Evolutionary conservation across 176 grass and related monocot genomes (phyloP).

Genomic region (Aegilops tauschii): DNA sequence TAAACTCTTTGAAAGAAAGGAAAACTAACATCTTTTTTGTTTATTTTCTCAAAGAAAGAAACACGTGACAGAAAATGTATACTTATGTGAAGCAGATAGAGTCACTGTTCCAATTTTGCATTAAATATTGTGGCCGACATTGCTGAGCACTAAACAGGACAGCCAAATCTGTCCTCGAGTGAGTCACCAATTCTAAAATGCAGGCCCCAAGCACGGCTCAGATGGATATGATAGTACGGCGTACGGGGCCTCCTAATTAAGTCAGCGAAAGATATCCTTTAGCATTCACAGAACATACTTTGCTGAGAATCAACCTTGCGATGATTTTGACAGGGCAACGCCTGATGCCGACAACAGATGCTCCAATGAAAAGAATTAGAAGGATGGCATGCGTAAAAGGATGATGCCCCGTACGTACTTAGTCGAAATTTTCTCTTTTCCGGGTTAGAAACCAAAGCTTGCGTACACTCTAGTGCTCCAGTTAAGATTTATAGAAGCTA

Average conservation of each 20-base stretch:
- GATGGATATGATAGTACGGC: not conserved
- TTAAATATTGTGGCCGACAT: not conserved
- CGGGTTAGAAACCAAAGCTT: not conserved
- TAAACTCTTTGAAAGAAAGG: not conserved
- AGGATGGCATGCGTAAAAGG: too few species aligned
- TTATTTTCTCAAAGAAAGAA: not conserved
- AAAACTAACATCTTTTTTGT: not conserved
- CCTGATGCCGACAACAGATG: not conserved
- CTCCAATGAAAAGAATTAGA: too few species aligned
- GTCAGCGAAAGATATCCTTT: not conserved
- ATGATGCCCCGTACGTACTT: too few species aligned
- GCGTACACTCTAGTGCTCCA: not conserved
- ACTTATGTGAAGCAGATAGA: not conserved
- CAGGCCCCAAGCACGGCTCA: not conserved
- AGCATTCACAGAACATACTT: conserved; percentile 10
- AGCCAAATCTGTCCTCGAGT: not conserved
- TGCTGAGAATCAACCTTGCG: conserved; percentile 1
- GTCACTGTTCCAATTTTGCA: not conserved
- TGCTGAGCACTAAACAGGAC: not conserved
- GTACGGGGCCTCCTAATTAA: not conserved
- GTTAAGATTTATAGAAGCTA: not conserved
- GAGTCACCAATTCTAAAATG: not conserved
- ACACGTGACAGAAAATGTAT: not conserved
- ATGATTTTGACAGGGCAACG: conserved; percentile 35
- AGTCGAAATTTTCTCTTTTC: too few species aligned